Evolutionary conservation across 108 stramenopile genomes (phyloP), one percentile per base, ranked within the genome.

Genomic region (Asterionellopsis glacialis): DNA sequence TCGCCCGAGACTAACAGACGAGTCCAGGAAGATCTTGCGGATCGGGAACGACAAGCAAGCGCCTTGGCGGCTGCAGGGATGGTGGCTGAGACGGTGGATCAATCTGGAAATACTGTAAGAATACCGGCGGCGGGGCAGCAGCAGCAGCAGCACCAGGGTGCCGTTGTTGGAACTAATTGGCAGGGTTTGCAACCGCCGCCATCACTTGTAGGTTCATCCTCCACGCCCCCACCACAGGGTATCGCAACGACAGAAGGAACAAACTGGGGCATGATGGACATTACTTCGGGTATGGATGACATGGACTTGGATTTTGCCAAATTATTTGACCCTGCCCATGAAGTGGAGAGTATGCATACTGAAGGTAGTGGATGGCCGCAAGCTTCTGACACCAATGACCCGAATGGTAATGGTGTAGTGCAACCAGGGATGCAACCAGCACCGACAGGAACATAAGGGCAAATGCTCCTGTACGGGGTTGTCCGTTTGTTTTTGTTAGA

Each of bases 1-100:
- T 69, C 39, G 64, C 83, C 14, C 70, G 65, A 7, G 77, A 81
- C 28, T 80, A 83, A 50, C 77, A 62, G 55, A 47, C 55, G 64
- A 41, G 59, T 75, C 56, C 77, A 78, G 19, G 75, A 63, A 44
- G 89, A 94, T 70, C 54, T 81, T 1, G 72, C 73, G 12, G 90
- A 90, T 25, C 67, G 93, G 58, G 93, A 94, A 51, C 75, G 78
- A n/a, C 90, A 91, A 58, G 93, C 93, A 1, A 74, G 82, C 55
- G 75, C 88, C 11, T 68, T 94, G 69, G 93, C 90, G 28, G 83
- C 81, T 0, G 93, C 93, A 1, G 93, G 93, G 27, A 73, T 88
- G 77, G 74, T 83, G 11, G 89, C 86, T 22, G 89, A 88, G 64
- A 58, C 56, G 11, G 67, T 77, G 11, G 47, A 44, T 33, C 44